Evolutionary conservation across 2,329 filamentous ascomycete genomes (phyloP).

Genomic region (Fonsecaea multimorphosa): DNA sequence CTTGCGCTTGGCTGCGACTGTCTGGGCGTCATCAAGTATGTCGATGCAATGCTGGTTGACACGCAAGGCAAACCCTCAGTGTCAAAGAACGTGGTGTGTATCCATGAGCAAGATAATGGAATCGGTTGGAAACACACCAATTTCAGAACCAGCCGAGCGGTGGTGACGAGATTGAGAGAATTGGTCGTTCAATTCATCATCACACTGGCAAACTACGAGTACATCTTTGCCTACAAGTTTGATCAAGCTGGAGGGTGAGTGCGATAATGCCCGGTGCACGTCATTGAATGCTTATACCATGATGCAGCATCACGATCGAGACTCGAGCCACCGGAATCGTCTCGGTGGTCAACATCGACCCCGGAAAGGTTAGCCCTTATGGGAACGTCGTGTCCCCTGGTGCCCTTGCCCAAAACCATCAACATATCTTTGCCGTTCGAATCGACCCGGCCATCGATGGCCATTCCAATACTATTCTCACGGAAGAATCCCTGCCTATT

Average conservation of each 20-base stretch:
- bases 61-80: constrained; percentile 60
- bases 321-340: constrained; percentile 71
- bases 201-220: constrained; percentile 74
- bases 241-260: constrained; percentile 62
- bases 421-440: constrained; percentile 71
- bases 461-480: constrained; percentile 59
- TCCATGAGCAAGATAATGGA: constrained; percentile 73
- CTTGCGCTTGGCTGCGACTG: constrained; percentile 71
- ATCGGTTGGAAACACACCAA: constrained; percentile 75
- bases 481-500: constrained; percentile 60
- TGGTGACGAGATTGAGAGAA: constrained; percentile 66
- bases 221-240: constrained; percentile 69
- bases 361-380: constrained; percentile 59
- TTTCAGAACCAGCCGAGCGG: constrained; percentile 66
- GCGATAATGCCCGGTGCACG: neutral
- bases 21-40: constrained; percentile 70
- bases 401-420: constrained; percentile 71
- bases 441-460: constrained; percentile 70
- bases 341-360: constrained; percentile 65
- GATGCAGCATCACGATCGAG: constrained; percentile 59
- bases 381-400: constrained; percentile 70
- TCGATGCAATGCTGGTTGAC: constrained; percentile 63
- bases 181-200: constrained; percentile 71
- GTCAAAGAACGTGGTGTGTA: constrained; percentile 67
- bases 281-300: constrained; percentile 6